Percentiles rank a stretch among this genome's conserved stretches.
Conservation (phyloP, 805 yeast genomes). For the Brettanomyces bruxellensis region DNA sequence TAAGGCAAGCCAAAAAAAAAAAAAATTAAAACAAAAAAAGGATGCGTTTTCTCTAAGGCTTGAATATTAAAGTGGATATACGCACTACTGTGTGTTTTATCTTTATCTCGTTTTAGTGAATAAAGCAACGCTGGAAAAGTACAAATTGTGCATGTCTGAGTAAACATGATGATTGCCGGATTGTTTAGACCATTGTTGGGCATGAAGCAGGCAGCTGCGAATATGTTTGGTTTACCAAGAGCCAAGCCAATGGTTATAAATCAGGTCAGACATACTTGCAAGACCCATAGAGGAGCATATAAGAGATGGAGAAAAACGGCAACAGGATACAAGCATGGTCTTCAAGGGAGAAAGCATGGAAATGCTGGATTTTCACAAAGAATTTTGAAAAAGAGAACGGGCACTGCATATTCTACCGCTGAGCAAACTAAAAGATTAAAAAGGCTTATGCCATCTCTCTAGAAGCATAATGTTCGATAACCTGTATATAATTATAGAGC, state of each 20-base stretch:
- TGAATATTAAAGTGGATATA: too few species aligned
- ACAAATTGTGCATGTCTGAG: too few species aligned
- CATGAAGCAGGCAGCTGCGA: slow-evolving; percentile 1
- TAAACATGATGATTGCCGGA: slow-evolving; percentile 1
- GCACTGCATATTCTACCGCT: slow-evolving; percentile 43
- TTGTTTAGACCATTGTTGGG: slow-evolving; percentile 11
- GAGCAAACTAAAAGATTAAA: slow-evolving; percentile 51
- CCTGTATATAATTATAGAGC: neutral
- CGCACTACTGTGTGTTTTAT: too few species aligned
- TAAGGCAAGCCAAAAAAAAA: too few species aligned
- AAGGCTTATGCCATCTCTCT: slow-evolving; percentile 41
- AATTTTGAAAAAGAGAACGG: slow-evolving; percentile 49
- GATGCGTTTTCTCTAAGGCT: too few species aligned
- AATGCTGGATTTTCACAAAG: slow-evolving; percentile 79
- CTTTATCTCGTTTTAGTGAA: too few species aligned
- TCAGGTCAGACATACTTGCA: slow-evolving; percentile 27
- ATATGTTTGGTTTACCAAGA: neutral
- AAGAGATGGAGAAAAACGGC: slow-evolving; percentile 80
- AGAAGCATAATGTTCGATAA: neutral
- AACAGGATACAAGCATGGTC: slow-evolving; percentile 55
- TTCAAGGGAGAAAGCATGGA: slow-evolving; percentile 87
- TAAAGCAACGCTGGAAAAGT: too few species aligned
- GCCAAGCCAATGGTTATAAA: slow-evolving; percentile 4
- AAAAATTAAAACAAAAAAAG: too few species aligned
- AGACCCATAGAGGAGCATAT: slow-evolving; percentile 81